These are phyloP conservation scores for Fusarium aywerte DNA, from an alignment of 2,329 filamentous ascomycete species.

Conservation along the genomic window DNA sequence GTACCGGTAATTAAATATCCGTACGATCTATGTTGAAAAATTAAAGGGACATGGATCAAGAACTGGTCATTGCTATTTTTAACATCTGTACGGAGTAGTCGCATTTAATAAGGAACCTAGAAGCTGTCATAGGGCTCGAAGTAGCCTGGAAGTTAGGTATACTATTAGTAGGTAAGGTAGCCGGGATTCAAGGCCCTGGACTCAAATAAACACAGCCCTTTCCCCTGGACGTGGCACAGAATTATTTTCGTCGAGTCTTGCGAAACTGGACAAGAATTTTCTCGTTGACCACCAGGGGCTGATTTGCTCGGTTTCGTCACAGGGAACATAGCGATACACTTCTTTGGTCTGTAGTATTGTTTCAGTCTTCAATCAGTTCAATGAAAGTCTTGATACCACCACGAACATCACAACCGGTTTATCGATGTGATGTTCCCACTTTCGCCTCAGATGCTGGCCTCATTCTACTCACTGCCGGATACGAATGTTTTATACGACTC, in stretches of 20 bases:
- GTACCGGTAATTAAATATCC: slow-evolving; percentile 8
- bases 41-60: slow-evolving; percentile 18
- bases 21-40: slow-evolving; percentile 3
- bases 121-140: neutral
- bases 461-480: neutral
- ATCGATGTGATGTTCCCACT: neutral
- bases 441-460: neutral
- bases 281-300: slow-evolving; percentile 2
- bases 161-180: too few relatives aligned
- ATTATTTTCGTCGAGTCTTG: slow-evolving; percentile 6
- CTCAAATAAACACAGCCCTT: too few relatives aligned
- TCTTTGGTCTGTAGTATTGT: neutral
- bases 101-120: neutral
- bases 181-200: too few relatives aligned
- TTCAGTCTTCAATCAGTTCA: neutral
- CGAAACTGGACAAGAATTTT: neutral
- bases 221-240: neutral
- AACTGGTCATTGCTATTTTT: slow-evolving; percentile 20
- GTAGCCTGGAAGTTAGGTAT: neutral
- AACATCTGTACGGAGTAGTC: neutral
- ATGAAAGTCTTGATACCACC: neutral
- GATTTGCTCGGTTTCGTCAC: slow-evolving; percentile 7
- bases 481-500: neutral
- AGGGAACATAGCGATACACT: neutral
- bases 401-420: neutral